phyloP scores from a whole-genome alignment of 352 stramenopile species.

The Phytophthora hybrid region DNA sequence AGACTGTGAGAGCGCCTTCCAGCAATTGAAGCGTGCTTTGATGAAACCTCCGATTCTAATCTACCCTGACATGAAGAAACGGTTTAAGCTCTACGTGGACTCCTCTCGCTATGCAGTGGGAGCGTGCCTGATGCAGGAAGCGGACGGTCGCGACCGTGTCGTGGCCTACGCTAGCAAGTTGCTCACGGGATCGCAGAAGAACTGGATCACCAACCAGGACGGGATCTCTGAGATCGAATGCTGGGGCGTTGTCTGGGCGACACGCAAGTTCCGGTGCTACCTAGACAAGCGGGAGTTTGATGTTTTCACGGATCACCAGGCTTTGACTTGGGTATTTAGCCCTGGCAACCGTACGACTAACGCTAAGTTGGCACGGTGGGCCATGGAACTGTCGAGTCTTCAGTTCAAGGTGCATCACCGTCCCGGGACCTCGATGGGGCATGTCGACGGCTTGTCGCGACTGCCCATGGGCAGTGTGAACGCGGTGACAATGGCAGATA shows the following conservation, averaged over 20 bases:
- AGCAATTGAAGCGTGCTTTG: background rate
- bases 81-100: conserved; percentile 11
- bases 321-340: too few species aligned
- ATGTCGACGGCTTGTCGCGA: conserved; percentile 11
- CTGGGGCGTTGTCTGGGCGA: too few species aligned
- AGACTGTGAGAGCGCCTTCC: conserved; percentile 8
- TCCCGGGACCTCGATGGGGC: background rate
- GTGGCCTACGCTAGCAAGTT: background rate
- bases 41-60: conserved; percentile 6
- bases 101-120: background rate
- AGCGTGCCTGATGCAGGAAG: conserved; percentile 12
- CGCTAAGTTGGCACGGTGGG: conserved; percentile 11
- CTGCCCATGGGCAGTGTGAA: background rate
- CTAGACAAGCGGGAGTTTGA: too few species aligned
- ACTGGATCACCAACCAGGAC: too few species aligned
- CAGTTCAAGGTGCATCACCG: conserved; percentile 12
- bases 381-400: conserved; percentile 9
- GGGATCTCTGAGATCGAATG: too few species aligned
- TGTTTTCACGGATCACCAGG: too few species aligned
- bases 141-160: background rate
- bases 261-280: too few species aligned
- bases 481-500: background rate
- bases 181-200: too few species aligned
- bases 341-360: background rate
- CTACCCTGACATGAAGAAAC: conserved; percentile 3